Evolutionary conservation across 202 grass and related monocot species (phyloP), one percentile per base, ranked within the genome.

Genomic region (Schoenoplectus tabernaemontani): DNA sequence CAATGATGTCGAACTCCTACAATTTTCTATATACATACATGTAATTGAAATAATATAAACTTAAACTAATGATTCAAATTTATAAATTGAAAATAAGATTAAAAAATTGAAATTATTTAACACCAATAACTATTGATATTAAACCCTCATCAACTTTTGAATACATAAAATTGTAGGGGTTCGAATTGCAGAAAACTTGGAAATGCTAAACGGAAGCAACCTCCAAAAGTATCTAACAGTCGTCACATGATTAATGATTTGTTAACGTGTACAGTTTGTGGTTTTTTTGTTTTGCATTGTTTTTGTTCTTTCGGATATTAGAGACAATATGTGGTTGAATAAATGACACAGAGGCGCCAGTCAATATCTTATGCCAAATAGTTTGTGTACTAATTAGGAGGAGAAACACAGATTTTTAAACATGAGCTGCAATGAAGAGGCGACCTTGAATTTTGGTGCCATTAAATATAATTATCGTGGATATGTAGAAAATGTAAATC

Each of bases 171-270:
- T 53, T 51, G 23, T 53, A 3, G 26, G 5, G 42, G 46, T 53
- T 4, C 17, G 13, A 74, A 74, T 74, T 74, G 69, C 13, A 53
- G 43, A 74, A 19, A 53, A 51, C 3, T 34, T 3, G 9, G n/a
- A 74, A 30, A 33, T 32, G 15, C 3, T 74, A 8, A 34, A 74
- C 24, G 24, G 53, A 34, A 74, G 23, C 44, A 74, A 19, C 69
- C 69, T 51, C 5, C 7, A 32, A 66, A 23, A 53, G 26, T 19
- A 71, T 47, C 15, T 17, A 33, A 34, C 24, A 74, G 42, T 4
- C 5, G 22, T 74, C 69, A 53, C 69, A 13, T 53, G 12, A 73
- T 54, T 54, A 74, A 74, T 54, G 9, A 32, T 73, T 73, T 74
- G 46, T 74, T 74, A 74, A 74, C 20, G 1, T 37, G 34, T 44